Conservation (phyloP, 2,329 filamentous ascomycete species). For the Apiospora sp. region DNA sequence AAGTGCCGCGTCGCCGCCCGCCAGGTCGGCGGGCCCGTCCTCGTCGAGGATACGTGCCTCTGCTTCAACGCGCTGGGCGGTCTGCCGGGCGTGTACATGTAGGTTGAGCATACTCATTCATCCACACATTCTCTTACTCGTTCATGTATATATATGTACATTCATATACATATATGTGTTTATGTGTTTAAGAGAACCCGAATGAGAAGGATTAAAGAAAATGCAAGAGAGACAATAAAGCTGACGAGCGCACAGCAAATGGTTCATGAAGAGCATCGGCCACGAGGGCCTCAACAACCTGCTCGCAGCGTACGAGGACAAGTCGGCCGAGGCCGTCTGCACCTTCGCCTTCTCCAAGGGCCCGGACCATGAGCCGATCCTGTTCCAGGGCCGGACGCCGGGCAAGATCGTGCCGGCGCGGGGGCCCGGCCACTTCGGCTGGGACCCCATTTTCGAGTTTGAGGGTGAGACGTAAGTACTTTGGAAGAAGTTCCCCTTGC, state of each 20-base stretch:
- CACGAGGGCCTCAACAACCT: conserved; percentile 89
- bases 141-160: not conserved
- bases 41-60: conserved; percentile 95
- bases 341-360: conserved; percentile 93
- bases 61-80: conserved; percentile 91
- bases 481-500: no score
- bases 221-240: not conserved
- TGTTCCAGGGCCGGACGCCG: conserved; percentile 90
- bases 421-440: conserved; percentile 85
- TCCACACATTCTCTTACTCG: conserved; percentile 57
- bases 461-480: conserved; percentile 77
- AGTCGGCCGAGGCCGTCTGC: conserved; percentile 90
- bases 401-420: conserved; percentile 85
- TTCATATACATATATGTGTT: not conserved
- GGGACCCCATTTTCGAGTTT: conserved; percentile 97
- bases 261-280: conserved; percentile 86
- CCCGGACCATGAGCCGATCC: conserved; percentile 80
- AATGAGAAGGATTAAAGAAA: no score
- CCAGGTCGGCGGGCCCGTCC: conserved; percentile 75
- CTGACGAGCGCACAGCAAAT: conserved; percentile 62
- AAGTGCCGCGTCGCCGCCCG: conserved; percentile 88
- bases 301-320: conserved; percentile 87
- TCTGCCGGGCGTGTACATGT: conserved; percentile 92
- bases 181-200: not conserved
- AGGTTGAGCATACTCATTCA: no score